phyloP scores from a whole-genome alignment of 2,329 filamentous ascomycete genomes.

The Elsinoe necatrix region DNA sequence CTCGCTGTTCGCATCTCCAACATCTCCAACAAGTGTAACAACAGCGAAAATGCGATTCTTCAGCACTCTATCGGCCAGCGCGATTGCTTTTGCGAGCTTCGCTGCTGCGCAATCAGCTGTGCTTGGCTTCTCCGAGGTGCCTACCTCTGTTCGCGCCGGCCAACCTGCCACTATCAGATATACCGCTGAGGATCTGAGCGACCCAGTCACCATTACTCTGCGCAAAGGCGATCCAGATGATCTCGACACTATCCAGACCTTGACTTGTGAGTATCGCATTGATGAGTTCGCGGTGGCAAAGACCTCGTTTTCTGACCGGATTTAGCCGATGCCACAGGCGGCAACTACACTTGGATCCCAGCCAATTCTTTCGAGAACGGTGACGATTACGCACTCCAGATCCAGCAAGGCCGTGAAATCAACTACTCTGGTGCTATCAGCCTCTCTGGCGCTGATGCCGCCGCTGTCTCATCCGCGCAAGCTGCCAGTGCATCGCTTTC shows the following conservation, averaged over 20 bases:
- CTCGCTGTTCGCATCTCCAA: background rate
- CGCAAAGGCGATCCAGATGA: constrained; percentile 44
- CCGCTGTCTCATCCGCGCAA: constrained; percentile 21
- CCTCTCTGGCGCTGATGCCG: constrained; percentile 33
- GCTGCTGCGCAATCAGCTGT: constrained; percentile 39
- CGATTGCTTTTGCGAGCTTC: constrained; percentile 34
- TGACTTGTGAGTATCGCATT: constrained; percentile 38
- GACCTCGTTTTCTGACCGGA: background rate
- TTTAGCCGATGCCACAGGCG: constrained; percentile 36
- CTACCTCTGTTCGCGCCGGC: constrained; percentile 41
- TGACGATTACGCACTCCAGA: constrained; percentile 51
- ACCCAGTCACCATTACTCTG: constrained; percentile 49
- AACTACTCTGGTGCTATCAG: constrained; percentile 51
- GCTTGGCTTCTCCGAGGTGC: constrained; percentile 47
- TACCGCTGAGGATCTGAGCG: constrained; percentile 22
- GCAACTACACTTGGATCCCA: constrained; percentile 46
- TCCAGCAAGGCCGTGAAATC: constrained; percentile 42
- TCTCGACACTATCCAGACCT: constrained; percentile 41
- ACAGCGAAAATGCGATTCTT: constrained; percentile 30
- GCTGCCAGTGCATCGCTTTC: constrained; percentile 27
- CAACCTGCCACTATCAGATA: constrained; percentile 34
- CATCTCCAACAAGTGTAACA: no score
- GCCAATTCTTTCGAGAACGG: constrained; percentile 35
- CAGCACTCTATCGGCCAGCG: constrained; percentile 40
- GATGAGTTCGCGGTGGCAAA: background rate